Evolutionary conservation across 345 rosid genomes (phyloP).

Genomic region (Syzygium jambos): DNA sequence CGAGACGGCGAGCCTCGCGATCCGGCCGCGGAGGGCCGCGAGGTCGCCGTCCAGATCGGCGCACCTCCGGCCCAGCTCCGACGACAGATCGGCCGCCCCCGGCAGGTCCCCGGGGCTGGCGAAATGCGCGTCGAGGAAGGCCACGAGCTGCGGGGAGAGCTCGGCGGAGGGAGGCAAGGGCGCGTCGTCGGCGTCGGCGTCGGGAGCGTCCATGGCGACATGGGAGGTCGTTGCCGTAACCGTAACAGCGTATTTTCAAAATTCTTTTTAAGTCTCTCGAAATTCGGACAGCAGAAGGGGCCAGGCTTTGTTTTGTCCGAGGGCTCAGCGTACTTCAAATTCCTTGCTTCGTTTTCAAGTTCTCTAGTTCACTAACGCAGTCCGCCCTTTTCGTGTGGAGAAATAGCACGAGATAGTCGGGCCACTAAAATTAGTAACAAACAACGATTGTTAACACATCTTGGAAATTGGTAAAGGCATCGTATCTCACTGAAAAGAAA

Average conservation of each 20-base stretch:
- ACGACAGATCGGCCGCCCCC: conserved; percentile 21
- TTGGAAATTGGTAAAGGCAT: neutral
- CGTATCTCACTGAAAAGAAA: neutral
- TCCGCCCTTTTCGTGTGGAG: too few relatives aligned
- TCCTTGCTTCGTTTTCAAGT: too few relatives aligned
- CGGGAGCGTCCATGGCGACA: neutral
- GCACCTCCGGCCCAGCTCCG: conserved; percentile 21
- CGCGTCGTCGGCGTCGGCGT: neutral
- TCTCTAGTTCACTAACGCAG: too few relatives aligned
- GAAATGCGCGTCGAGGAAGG: conserved; percentile 36
- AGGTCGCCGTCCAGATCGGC: conserved; percentile 24
- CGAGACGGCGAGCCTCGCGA: conserved; percentile 41
- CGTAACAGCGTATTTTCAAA: neutral
- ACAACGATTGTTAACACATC: neutral
- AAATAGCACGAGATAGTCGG: too few relatives aligned
- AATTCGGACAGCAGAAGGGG: neutral
- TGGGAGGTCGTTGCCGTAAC: neutral
- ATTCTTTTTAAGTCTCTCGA: neutral
- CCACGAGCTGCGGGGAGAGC: conserved; percentile 13
- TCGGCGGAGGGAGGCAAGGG: conserved; percentile 25
- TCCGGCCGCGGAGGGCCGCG: conserved; percentile 26
- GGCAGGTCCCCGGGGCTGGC: conserved; percentile 30
- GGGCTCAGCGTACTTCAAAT: neutral
- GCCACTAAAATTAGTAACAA: neutral
- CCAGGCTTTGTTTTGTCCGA: neutral